These are phyloP conservation scores for Quercus alba DNA, from an alignment of 306 rosid genomes.

Conservation along the genomic window DNA sequence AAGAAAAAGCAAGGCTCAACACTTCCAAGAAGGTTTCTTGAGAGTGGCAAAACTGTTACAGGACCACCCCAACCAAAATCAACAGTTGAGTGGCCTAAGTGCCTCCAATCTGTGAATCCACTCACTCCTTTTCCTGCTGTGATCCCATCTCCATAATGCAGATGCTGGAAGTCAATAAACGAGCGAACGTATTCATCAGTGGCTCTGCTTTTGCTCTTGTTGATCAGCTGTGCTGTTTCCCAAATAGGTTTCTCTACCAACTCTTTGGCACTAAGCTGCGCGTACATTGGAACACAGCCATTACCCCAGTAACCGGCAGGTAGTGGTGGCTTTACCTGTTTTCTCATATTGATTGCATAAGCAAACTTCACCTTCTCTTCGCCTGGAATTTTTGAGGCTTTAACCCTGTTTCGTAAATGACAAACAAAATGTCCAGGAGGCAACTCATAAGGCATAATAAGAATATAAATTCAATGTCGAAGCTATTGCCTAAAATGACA, in stretches of 20 bases:
- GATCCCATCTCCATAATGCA: conserved; percentile 60
- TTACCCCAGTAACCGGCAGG: conserved; percentile 83
- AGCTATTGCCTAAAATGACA: no score
- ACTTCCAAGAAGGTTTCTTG: conserved; percentile 64
- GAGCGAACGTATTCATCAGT: conserved; percentile 69
- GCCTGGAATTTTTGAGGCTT: conserved; percentile 35
- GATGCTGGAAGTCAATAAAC: conserved; percentile 60
- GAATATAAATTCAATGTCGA: no score
- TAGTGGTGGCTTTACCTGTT: conserved; percentile 50
- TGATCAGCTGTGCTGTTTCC: conserved; percentile 66
- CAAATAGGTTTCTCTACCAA: conserved; percentile 54
- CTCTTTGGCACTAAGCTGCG: conserved; percentile 45
- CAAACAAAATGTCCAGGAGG: not conserved
- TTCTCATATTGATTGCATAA: conserved; percentile 61
- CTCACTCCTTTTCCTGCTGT: conserved; percentile 68
- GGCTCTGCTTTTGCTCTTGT: conserved; percentile 67
- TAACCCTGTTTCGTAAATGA: conserved; percentile 41
- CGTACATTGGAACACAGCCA: conserved; percentile 80
- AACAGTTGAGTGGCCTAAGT: conserved; percentile 74
- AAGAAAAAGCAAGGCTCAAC: conserved; percentile 81
- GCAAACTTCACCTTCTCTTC: conserved; percentile 66
- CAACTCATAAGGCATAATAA: not conserved
- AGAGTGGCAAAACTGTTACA: conserved; percentile 73
- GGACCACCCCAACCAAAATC: conserved; percentile 99
- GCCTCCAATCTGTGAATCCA: conserved; percentile 94